phyloP scores from a whole-genome alignment of 345 rosid genomes.

The Linum usitatissimum region DNA sequence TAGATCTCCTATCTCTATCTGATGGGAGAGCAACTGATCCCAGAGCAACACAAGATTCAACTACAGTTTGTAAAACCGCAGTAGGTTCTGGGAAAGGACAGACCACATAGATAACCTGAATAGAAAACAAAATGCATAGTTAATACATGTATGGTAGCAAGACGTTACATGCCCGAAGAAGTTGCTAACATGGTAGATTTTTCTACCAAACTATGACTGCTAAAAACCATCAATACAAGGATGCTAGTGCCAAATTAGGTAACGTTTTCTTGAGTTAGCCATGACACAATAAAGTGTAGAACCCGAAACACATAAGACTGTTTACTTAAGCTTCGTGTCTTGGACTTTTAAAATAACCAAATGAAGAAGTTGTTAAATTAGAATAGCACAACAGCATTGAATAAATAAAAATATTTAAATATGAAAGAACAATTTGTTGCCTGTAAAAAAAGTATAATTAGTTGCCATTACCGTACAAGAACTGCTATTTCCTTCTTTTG shows the following conservation, averaged over 20 bases:
- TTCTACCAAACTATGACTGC: neutral
- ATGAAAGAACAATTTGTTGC: neutral
- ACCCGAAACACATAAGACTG: neutral
- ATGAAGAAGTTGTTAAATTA: no score
- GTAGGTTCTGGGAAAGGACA: constrained; percentile 97
- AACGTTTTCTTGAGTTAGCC: neutral
- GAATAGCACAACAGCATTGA: neutral
- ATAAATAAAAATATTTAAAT: neutral
- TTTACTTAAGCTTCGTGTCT: neutral
- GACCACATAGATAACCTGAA: constrained; percentile 89
- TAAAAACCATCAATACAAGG: no score
- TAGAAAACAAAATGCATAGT: neutral
- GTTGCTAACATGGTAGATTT: neutral
- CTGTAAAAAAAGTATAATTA: neutral
- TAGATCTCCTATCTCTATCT: constrained; percentile 62
- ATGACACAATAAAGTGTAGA: neutral
- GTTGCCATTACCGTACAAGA: constrained; percentile 60
- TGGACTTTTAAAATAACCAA: neutral
- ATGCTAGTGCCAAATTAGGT: neutral
- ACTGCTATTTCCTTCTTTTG: constrained; percentile 74
- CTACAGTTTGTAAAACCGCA: constrained; percentile 72
- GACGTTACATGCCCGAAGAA: neutral
- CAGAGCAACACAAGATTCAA: constrained; percentile 81
- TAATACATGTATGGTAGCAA: neutral
- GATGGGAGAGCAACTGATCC: constrained; percentile 58